Base-by-base conservation (phyloP, 768 basidiomycete species). In the Pleurotus citrinopileatus region DNA sequence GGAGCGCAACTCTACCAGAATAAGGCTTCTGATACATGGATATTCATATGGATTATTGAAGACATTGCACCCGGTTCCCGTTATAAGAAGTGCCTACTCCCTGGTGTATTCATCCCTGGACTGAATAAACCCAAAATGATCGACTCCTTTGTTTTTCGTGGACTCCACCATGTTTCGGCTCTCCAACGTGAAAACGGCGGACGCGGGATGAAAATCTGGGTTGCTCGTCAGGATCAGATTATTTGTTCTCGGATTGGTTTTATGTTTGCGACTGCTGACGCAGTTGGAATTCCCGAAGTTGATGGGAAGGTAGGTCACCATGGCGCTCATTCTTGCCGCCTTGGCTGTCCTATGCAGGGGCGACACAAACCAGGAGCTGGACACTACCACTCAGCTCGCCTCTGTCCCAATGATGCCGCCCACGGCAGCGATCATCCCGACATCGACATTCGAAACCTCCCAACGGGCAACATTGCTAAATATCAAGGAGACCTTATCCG, bases 1-100 rank as follows among this genome's bases (percentile, higher is more conserved):
- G 73, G 76, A 0, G 68, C 70, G 0, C 76, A 79, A 54, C 66
- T 79, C 2, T 75, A 74, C 54, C 50, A 52, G 5, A 61, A 61
- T 57, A 76, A 75, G 56, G 38, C 10, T 2, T 66, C 73, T 5
- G 65, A 70, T 56, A 64, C 64, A 51, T 67, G 65, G 65, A 65
- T 68, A 15, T 67, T 60, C 42, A 72, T 77, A 0, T 75, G 71
- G 71, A 52, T 78, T 0, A 37, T 78, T 0, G 12, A 72, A 0
- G 67, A 73, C 53, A 52, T 69, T 1, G 20, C 55, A 0, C 76
- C 70, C 0, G 58, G 62, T 10, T n/a, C 50, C 5, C 62, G 62
- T 1, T 74, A 72, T 57, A 66, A 70, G 54, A 52, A 54, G 13
- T 55, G 61, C 51, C 61, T 75, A 15, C 56, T 73, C n/a, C 68